Evolutionary conservation across 2,329 filamentous ascomycete genomes (phyloP), one percentile per base, ranked within the genome.

Genomic region (Penicillium sp.): DNA sequence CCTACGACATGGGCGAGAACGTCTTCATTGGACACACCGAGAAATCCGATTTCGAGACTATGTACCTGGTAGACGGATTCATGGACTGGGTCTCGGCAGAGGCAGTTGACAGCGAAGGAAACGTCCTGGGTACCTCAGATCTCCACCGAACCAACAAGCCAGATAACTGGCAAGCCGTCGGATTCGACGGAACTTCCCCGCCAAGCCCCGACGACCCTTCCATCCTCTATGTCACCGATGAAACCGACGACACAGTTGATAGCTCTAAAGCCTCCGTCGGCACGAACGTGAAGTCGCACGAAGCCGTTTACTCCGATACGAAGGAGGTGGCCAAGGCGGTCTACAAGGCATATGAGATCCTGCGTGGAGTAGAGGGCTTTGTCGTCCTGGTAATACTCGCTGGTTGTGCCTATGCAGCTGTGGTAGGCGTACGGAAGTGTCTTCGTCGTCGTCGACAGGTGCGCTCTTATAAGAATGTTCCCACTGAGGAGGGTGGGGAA

Each of bases 31-130:
- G 66, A 14, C 65, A 59, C 33, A 66, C 67, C 5, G 58, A 62
- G 39, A 77, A 75, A 52, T 53, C 59, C 5, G 69, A 69, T 14
- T 77, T 77, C 48, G 74, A 77, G 58, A 76, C 74, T 7, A 67
- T 70, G 61, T 72, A 68, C 57, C 61, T 66, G 39, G 66, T 64
- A 3, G 55, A 65, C 9, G 71, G 71, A 4, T 73, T 67, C 31
- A 46, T 73, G 52, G 69, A 73, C 50, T 71, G 65, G 65, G 55
- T 73, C 2, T 65, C 65, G 4, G 71, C 62, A 1, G 69, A 72
- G 29, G 71, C 71, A 6, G 21, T 74, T 8, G 70, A 71, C 44
- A 29, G 29, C 3, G 48, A 68, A 13, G 64, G 65, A 24, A 66
- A 64, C 26, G 48, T 65, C 14, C 52, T 74, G 19, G 68, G 71